Percentiles rank a stretch among this genome's conserved stretches.
Evolutionary conservation across 495 filamentous ascomycete species (phyloP).

Genomic region (Penicillium argentinense): DNA sequence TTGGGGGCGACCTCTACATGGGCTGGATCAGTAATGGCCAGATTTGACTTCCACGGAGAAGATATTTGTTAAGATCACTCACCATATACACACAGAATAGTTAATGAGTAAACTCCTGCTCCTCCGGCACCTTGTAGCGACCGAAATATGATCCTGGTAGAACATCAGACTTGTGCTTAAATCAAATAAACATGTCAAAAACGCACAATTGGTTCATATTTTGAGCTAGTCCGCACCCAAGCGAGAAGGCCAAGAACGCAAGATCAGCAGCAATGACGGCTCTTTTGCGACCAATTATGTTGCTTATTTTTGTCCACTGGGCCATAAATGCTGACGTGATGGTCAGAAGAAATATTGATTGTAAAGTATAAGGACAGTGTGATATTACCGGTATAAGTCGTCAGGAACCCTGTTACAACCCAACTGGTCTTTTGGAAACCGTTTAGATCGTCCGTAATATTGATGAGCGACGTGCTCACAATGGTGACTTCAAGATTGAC

Average conservation of each 20-base stretch:
- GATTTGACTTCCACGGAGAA: too few species aligned
- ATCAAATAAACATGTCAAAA: too few species aligned
- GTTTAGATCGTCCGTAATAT: background rate
- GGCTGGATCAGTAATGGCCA: too few species aligned
- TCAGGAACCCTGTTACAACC: background rate
- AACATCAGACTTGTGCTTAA: too few species aligned
- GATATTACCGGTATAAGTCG: background rate
- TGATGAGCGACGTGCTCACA: background rate
- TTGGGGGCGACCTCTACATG: too few species aligned
- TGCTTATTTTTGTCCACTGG: too few species aligned
- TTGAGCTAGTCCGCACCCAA: background rate
- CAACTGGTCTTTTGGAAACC: background rate
- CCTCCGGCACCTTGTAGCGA: slow-evolving; percentile 53
- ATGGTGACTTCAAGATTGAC: background rate
- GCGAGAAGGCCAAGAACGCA: too few species aligned
- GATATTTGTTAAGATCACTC: too few species aligned
- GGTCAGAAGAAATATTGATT: background rate
- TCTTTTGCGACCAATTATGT: too few species aligned
- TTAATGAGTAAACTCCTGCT: slow-evolving; percentile 47
- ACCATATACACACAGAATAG: slow-evolving; percentile 35
- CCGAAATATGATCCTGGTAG: slow-evolving; percentile 44
- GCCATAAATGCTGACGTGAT: too few species aligned
- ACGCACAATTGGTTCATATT: background rate
- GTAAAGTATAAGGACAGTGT: too few species aligned
- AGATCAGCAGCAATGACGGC: too few species aligned